Conservation (phyloP, 768 basidiomycete genomes). For the Leccinum longicurvipes region DNA sequence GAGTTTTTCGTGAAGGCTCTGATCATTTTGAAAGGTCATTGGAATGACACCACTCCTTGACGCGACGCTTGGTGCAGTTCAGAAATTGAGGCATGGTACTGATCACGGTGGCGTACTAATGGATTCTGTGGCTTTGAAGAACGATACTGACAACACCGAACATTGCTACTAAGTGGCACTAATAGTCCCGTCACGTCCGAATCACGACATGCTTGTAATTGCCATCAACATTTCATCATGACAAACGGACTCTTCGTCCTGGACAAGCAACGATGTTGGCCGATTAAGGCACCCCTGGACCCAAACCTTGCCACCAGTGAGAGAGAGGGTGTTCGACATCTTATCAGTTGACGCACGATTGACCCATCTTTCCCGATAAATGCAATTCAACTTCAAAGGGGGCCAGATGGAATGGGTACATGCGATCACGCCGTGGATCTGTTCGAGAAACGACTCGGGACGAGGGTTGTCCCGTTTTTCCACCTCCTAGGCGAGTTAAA, state of each 20-base stretch:
- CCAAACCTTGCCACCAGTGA: constrained; percentile 1
- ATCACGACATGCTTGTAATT: neutral
- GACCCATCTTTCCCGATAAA: constrained; percentile 35
- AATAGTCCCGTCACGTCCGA: neutral
- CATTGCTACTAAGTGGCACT: neutral
- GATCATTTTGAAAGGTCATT: neutral
- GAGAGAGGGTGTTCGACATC: neutral
- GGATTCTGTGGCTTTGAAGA: neutral
- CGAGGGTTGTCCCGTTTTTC: constrained; percentile 46
- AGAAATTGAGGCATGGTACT: neutral
- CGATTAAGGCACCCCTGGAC: constrained; percentile 6
- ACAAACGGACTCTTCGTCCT: neutral
- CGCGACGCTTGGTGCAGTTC: neutral
- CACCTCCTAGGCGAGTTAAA: neutral
- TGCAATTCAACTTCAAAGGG: constrained; percentile 7
- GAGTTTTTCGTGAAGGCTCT: neutral
- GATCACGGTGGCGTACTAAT: neutral
- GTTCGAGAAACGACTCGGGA: constrained; percentile 45
- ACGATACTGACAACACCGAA: neutral
- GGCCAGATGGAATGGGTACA: neutral
- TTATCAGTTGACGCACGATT: neutral
- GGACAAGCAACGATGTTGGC: neutral
- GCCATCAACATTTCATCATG: neutral
- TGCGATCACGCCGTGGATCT: constrained; percentile 35
- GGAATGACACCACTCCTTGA: neutral